Evolutionary conservation across 1,139 yeast species (phyloP).

Genomic region (Suhomyces atakaporum): DNA sequence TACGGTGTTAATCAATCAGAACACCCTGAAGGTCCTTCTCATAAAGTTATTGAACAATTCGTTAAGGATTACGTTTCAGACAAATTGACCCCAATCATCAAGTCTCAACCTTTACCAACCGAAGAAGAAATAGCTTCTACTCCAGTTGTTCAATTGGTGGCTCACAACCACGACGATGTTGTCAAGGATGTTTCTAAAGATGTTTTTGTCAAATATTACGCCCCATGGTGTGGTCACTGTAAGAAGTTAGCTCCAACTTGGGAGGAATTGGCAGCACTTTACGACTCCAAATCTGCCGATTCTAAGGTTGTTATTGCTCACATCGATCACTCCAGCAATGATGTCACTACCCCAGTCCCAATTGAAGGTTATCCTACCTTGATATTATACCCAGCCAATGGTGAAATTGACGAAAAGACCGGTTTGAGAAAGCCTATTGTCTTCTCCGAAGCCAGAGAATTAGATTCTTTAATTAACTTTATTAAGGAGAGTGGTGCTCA

Average conservation of each 20-base stretch:
- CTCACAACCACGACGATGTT: slow-evolving; percentile 74
- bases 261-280: slow-evolving; percentile 80
- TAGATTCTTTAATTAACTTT: slow-evolving; percentile 71
- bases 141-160: slow-evolving; percentile 79
- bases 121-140: slow-evolving; percentile 65
- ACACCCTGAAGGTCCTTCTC: slow-evolving; percentile 45
- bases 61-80: slow-evolving; percentile 67
- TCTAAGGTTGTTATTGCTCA: slow-evolving; percentile 74
- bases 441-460: slow-evolving; percentile 71
- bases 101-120: slow-evolving; percentile 83
- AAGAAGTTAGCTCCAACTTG: slow-evolving; percentile 90
- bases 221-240: slow-evolving; percentile 99
- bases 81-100: slow-evolving; percentile 68
- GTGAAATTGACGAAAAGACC: slow-evolving; percentile 61
- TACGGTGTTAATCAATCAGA: slow-evolving; percentile 61
- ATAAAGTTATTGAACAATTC: slow-evolving; percentile 53
- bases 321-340: slow-evolving; percentile 87
- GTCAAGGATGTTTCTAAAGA: slow-evolving; percentile 74
- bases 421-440: slow-evolving; percentile 64
- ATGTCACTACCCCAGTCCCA: slow-evolving; percentile 65
- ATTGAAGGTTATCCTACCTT: slow-evolving; percentile 94
- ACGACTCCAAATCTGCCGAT: slow-evolving; percentile 45
- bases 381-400: slow-evolving; percentile 85
- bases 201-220: slow-evolving; percentile 90
- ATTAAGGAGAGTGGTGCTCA: slow-evolving; percentile 65